phyloP scores from a whole-genome alignment of 2,329 filamentous ascomycete genomes.

The Alternaria sp. region DNA sequence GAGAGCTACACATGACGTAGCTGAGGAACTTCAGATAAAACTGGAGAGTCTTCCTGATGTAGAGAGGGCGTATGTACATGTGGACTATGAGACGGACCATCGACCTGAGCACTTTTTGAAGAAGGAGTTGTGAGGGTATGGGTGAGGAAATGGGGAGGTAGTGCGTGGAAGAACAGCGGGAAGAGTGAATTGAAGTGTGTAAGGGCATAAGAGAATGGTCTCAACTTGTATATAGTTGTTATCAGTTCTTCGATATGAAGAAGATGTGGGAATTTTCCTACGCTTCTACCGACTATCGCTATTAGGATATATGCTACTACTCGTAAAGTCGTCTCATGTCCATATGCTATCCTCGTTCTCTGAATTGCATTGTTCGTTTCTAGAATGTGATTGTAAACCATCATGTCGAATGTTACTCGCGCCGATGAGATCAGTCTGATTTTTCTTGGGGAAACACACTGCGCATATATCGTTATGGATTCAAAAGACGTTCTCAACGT shows the following conservation, averaged over 20 bases:
- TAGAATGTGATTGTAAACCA: too few relatives aligned
- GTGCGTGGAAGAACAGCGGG: not conserved
- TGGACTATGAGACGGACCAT: constrained; percentile 96
- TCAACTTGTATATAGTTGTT: not conserved
- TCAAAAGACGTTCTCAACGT: too few relatives aligned
- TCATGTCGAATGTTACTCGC: too few relatives aligned
- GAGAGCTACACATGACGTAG: constrained; percentile 86
- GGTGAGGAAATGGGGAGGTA: not conserved
- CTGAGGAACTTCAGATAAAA: constrained; percentile 93
- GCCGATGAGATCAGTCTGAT: too few relatives aligned
- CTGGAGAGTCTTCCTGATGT: constrained; percentile 91
- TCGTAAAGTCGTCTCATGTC: not conserved
- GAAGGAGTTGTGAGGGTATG: constrained; percentile 63
- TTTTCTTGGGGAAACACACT: too few relatives aligned
- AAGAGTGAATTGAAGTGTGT: not conserved
- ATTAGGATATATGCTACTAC: not conserved
- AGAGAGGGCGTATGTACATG: constrained; percentile 94
- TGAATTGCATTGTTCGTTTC: too few relatives aligned
- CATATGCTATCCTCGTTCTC: not conserved
- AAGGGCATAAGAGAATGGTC: not conserved
- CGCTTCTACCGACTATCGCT: not conserved
- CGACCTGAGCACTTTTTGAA: constrained; percentile 83
- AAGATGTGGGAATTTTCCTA: not conserved
- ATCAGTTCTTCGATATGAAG: not conserved
- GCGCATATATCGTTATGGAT: too few relatives aligned